Conservation (phyloP, 768 basidiomycete genomes). For the Chalciporus chontae region DNA sequence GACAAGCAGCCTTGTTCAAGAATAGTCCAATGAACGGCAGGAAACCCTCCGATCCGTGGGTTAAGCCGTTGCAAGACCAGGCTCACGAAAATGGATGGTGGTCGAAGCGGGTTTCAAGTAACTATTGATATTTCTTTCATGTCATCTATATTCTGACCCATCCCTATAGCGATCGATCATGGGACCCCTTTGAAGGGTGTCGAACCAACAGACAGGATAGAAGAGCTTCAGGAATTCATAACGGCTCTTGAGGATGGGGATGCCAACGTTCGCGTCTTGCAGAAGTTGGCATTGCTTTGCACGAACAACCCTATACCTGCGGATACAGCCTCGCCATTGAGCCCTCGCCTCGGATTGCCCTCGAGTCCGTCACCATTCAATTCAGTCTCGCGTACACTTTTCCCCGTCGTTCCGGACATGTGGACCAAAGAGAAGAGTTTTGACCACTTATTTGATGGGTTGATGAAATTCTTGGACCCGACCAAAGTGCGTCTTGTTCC, state of each 20-base stretch:
- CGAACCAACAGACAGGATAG: conserved; percentile 37
- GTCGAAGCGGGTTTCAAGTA: conserved; percentile 71
- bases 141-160: conserved; percentile 8
- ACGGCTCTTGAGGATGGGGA: conserved; percentile 49
- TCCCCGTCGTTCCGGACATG: conserved; percentile 50
- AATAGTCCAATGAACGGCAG: conserved; percentile 70
- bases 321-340: conserved; percentile 47
- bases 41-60: conserved; percentile 49
- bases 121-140: conserved; percentile 26
- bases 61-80: conserved; percentile 65
- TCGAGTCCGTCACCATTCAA: conserved; percentile 57
- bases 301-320: conserved; percentile 49
- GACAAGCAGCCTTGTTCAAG: conserved; percentile 73
- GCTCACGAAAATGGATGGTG: conserved; percentile 81
- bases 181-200: conserved; percentile 41
- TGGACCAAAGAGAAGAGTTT: conserved; percentile 76
- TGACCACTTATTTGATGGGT: conserved; percentile 62
- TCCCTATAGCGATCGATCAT: conserved; percentile 38
- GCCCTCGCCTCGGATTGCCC: conserved; percentile 48
- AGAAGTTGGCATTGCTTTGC: conserved; percentile 64
- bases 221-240: conserved; percentile 55
- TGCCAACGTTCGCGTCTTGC: conserved; percentile 52
- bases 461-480: conserved; percentile 62
- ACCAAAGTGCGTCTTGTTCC: conserved; percentile 46
- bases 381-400: conserved; percentile 34